Percentiles rank a stretch among this genome's conserved stretches.
Conservation (phyloP, 1,284 basidiomycete genomes). For the Ustilago trichophora region DNA sequence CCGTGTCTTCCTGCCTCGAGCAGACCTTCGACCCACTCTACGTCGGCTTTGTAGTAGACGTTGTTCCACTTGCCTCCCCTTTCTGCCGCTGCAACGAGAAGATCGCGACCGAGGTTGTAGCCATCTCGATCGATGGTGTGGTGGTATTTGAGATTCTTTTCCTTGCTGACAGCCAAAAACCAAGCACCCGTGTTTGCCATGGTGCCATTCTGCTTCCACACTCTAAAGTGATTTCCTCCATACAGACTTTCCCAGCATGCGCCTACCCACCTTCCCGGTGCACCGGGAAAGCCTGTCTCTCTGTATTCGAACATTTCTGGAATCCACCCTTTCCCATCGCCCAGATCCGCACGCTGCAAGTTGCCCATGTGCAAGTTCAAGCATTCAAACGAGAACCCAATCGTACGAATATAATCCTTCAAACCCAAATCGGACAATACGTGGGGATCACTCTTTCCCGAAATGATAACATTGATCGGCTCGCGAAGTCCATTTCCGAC, state of each 20-base stretch:
- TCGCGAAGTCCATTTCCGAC: constrained; percentile 82
- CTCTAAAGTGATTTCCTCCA: constrained; percentile 66
- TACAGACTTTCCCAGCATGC: constrained; percentile 63
- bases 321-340: constrained; percentile 77
- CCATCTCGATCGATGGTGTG: constrained; percentile 66
- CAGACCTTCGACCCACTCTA: constrained; percentile 64
- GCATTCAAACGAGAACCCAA: constrained; percentile 82
- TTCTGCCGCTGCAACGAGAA: constrained; percentile 60
- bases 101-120: constrained; percentile 65
- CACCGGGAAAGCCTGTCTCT: constrained; percentile 58
- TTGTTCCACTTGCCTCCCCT: constrained; percentile 60
- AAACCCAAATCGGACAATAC: constrained; percentile 80
- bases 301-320: constrained; percentile 66
- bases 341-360: constrained; percentile 80
- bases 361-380: constrained; percentile 80
- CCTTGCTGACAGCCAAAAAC: constrained; percentile 66
- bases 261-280: constrained; percentile 64
- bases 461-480: constrained; percentile 86
- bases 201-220: constrained; percentile 67
- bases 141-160: constrained; percentile 59
- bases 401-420: constrained; percentile 76
- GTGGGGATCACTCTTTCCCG: constrained; percentile 78
- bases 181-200: constrained; percentile 65
- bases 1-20: constrained; percentile 58
- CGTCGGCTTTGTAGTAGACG: constrained; percentile 59